phyloP scores from a whole-genome alignment of 2,329 filamentous ascomycete genomes.

The Xylaria sp. region DNA sequence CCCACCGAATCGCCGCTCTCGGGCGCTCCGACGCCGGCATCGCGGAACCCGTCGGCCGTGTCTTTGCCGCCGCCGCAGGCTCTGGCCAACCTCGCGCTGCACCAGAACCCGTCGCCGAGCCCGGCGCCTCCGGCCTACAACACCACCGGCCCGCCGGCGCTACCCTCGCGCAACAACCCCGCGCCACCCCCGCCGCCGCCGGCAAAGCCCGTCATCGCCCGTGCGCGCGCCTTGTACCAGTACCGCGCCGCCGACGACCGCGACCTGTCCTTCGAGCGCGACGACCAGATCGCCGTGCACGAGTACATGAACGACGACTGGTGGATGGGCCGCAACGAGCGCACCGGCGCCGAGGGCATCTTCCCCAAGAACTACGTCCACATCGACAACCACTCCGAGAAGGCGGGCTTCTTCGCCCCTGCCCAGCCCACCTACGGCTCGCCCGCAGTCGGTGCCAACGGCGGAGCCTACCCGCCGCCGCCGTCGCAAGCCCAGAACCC shows the following conservation, averaged over 20 bases:
- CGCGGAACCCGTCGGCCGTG: conserved; percentile 47
- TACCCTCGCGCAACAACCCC: conserved; percentile 52
- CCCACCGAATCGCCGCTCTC: conserved; percentile 75
- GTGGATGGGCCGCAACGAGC: conserved; percentile 91
- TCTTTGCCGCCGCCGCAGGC: conserved; percentile 50
- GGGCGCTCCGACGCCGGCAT: conserved; percentile 57
- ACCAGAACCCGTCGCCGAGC: conserved; percentile 48
- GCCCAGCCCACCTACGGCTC: conserved; percentile 45
- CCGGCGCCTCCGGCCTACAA: conserved; percentile 64
- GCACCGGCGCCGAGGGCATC: conserved; percentile 87
- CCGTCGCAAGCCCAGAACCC: conserved; percentile 65
- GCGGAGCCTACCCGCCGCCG: conserved; percentile 54
- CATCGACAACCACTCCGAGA: conserved; percentile 71
- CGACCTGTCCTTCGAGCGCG: conserved; percentile 82
- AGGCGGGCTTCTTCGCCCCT: conserved; percentile 52
- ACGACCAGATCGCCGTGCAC: conserved; percentile 82
- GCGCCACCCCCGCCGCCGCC: conserved; percentile 55
- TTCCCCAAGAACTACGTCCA: conserved; percentile 94
- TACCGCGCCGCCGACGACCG: conserved; percentile 84
- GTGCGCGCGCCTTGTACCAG: conserved; percentile 84
- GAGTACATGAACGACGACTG: conserved; percentile 98
- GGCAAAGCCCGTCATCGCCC: conserved; percentile 70
- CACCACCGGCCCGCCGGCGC: conserved; percentile 55
- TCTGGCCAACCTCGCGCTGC: conserved; percentile 57
- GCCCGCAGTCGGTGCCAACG: conserved; percentile 46